phyloP scores from a whole-genome alignment of 306 rosid species.

The Pyrus pyrifolia region DNA sequence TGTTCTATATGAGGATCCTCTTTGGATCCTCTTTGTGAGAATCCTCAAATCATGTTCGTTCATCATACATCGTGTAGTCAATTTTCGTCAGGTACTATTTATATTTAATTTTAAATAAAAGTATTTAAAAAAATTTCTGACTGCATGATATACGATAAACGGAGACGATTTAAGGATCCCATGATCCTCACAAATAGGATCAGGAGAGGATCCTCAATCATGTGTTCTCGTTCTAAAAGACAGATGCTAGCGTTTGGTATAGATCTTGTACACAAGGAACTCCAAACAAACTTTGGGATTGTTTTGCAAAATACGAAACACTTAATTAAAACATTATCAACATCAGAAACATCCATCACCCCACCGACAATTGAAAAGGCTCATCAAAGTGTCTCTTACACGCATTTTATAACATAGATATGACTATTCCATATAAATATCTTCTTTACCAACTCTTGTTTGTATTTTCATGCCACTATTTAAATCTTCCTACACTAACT shows the following conservation, averaged over 20 bases:
- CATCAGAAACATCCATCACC: background rate
- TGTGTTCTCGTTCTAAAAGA: background rate
- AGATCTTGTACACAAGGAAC: background rate
- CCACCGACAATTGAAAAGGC: background rate
- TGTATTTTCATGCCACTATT: background rate
- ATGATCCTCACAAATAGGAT: too few relatives aligned
- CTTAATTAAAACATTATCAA: background rate
- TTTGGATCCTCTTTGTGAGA: too few relatives aligned
- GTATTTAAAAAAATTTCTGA: too few relatives aligned
- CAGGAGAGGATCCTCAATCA: too few relatives aligned
- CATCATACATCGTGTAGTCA: fast-evolving
- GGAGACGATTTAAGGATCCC: too few relatives aligned
- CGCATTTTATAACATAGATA: background rate
- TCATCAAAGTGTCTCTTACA: background rate
- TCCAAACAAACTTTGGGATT: background rate
- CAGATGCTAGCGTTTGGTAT: background rate
- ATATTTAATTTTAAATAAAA: too few relatives aligned
- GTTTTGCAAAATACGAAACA: background rate
- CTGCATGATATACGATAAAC: too few relatives aligned
- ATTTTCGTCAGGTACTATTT: too few relatives aligned
- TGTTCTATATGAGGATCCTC: too few relatives aligned
- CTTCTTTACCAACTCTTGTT: background rate
- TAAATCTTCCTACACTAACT: background rate
- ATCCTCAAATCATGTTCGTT: too few relatives aligned
- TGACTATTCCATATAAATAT: background rate